Evolutionary conservation across 441 rosid genomes (phyloP), one percentile per base, ranked within the genome.

Genomic region (Mallotus japonicus): DNA sequence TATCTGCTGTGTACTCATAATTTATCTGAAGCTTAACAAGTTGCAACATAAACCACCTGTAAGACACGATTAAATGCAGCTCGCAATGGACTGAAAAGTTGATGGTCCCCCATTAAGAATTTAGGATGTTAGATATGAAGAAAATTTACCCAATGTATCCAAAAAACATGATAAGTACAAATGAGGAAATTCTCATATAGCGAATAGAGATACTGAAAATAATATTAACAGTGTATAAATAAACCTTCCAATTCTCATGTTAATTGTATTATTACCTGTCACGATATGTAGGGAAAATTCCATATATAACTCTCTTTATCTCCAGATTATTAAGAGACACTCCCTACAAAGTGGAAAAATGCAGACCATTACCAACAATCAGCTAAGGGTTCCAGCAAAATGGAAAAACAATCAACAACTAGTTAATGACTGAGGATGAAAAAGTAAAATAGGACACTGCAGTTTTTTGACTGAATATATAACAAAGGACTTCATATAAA

Each of bases 41-140:
- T 63, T 24, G 20, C 4, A 61, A 67, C 47, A 47, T 74, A 75
- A 76, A 75, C 69, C 69, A 94, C 99, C 99, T 95, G 99, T 73
- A 95, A 57, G 73, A 95, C 79, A 71, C 97, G 99, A 84, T 90
- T 83, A 80, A 90, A 95, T 72, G 97, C 93, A 49, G 98, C 92
- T 74, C 88, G 95, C 85, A 92, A 69, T 8, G 99, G 99, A 82
- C 99, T 95, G 96, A 79, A 69, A 71, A 70, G 80, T 75, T 73
- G 78, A 85, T 75, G 77, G 40, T 72, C 86, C 85, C 83, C 80
- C 73, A 53, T 62, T 16, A 79, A 76, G 62, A 81, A 74, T 66
- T 77, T 80, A 66, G 62, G 57, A 67, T 76, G 83, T 88, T 65
- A 89, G 89, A 82, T 76, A 61, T 61, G 59, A 66, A 54, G 67